Evolutionary conservation across 352 stramenopile genomes (phyloP), one percentile per base, ranked within the genome.

Genomic region (Plasmopara viticola): DNA sequence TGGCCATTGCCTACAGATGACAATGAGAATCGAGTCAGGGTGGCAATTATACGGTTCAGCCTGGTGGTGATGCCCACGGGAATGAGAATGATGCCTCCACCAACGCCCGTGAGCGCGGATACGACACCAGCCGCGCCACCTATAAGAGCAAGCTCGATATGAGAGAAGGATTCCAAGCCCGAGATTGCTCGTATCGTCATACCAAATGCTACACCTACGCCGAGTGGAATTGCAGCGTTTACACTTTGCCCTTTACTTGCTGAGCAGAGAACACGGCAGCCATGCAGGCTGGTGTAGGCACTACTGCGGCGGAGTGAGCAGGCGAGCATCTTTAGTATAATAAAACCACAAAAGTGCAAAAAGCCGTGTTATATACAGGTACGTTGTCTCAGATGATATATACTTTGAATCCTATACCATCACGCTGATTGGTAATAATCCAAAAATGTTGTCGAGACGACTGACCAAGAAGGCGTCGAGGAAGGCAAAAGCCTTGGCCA

Each of bases 41-140:
- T 15, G 29, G 40, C 14, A 12, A 31, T 40, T 2, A 3, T 39
- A 44, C 10, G 2, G 51, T 20, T 37, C n/a, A 44, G 35, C 18
- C 17, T 40, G 13, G 29, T 29, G 44, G 46, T 51, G 37, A 5
- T 10, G 48, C 66, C 15, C 48, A 93, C 80, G 34, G 83, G 83
- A 60, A 94, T 90, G 52, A 94, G 74, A 47, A 94, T 85, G 46
- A 91, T 74, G 10, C 83, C 83, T 50, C 83, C 83, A 15, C 83
- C 83, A 17, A 94, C 80, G 47, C 83, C 83, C 9, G 83, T 94
- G 25, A 94, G 67, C 5, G 77, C 83, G 17, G 83, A 94, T 18
- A 94, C 54, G 9, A 87, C 53, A 48, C 83, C 83, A 9, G 83
- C 83, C 17, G 88, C 51, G 40, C 74, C 71, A 9, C 82, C 82